Evolutionary conservation across 73 alveolate genomes (phyloP).

Genomic region (Paramecium caudatum): DNA sequence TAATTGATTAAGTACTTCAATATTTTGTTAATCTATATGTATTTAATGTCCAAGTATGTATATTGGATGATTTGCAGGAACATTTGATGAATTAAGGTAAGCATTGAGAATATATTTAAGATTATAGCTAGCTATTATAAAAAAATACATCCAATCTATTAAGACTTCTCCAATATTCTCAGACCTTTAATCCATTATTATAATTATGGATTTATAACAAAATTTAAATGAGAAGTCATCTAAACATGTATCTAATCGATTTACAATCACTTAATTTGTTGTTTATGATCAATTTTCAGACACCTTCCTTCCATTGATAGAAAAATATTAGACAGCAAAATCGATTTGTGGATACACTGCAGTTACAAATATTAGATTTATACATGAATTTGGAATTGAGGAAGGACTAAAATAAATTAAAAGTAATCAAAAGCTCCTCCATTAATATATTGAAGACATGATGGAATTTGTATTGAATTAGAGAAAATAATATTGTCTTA

Average conservation of each 20-base stretch:
- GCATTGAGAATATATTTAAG: constrained; percentile 43
- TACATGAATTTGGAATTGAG: background rate
- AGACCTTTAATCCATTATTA: constrained; percentile 31
- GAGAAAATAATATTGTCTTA: background rate
- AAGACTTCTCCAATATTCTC: constrained; percentile 7
- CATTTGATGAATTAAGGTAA: background rate
- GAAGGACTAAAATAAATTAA: background rate
- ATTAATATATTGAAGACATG: background rate
- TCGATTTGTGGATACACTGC: constrained; percentile 35
- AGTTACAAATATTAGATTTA: background rate
- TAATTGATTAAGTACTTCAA: background rate
- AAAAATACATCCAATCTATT: background rate
- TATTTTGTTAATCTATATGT: background rate
- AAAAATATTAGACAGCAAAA: background rate
- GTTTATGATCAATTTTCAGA: constrained; percentile 12
- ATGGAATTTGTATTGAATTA: background rate
- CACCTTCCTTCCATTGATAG: background rate
- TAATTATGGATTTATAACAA: too few species aligned
- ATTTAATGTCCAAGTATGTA: background rate
- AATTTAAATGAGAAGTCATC: too few species aligned
- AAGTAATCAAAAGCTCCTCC: background rate
- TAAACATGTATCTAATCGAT: too few species aligned
- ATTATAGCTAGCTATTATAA: background rate
- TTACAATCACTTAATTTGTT: too few species aligned
- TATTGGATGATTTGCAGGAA: constrained; percentile 9